Conservation (phyloP, 1,284 basidiomycete genomes). For the Ustilago sp. region DNA sequence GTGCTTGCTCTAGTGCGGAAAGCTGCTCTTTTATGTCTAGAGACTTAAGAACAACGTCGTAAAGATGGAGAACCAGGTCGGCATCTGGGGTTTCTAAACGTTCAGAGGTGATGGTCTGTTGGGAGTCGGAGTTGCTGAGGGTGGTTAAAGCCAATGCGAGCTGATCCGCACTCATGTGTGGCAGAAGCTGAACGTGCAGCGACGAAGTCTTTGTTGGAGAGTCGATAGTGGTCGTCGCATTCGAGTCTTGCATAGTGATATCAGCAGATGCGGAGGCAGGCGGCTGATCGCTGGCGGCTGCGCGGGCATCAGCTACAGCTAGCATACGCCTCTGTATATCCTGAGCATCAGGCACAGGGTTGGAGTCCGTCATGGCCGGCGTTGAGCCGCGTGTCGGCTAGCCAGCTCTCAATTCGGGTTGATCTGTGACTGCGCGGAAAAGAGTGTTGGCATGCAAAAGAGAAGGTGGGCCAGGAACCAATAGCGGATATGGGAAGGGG, state of each 20-base stretch:
- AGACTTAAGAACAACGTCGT: slow-evolving; percentile 33
- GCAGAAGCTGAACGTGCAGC: slow-evolving; percentile 28
- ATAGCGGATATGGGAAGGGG: not conserved
- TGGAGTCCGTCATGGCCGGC: slow-evolving; percentile 44
- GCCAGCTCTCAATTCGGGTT: slow-evolving; percentile 6
- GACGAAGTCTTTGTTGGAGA: not conserved
- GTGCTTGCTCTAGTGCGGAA: slow-evolving; percentile 10
- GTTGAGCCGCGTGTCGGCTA: slow-evolving; percentile 16
- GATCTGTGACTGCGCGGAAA: not conserved
- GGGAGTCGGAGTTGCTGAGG: slow-evolving; percentile 20
- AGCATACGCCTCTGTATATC: slow-evolving; percentile 38
- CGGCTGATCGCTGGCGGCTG: slow-evolving; percentile 10
- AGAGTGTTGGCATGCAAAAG: slow-evolving; percentile 19
- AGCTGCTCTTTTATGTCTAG: slow-evolving; percentile 26
- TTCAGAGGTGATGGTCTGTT: slow-evolving; percentile 18
- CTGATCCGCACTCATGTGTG: slow-evolving; percentile 29
- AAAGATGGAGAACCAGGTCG: slow-evolving; percentile 44
- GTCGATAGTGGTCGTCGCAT: slow-evolving; percentile 1
- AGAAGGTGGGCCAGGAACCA: not conserved
- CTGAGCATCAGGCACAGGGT: slow-evolving; percentile 39
- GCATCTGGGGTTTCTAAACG: slow-evolving; percentile 40
- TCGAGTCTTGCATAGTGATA: slow-evolving; percentile 22
- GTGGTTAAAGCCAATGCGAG: slow-evolving; percentile 30
- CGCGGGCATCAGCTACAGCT: slow-evolving; percentile 33
- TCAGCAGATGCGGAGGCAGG: slow-evolving; percentile 15